A percentile compares a stretch with the other conserved stretches of the same genome.
Evolutionary conservation across 2,329 filamentous ascomycete genomes (phyloP).

Genomic region (Diplodia corticola): DNA sequence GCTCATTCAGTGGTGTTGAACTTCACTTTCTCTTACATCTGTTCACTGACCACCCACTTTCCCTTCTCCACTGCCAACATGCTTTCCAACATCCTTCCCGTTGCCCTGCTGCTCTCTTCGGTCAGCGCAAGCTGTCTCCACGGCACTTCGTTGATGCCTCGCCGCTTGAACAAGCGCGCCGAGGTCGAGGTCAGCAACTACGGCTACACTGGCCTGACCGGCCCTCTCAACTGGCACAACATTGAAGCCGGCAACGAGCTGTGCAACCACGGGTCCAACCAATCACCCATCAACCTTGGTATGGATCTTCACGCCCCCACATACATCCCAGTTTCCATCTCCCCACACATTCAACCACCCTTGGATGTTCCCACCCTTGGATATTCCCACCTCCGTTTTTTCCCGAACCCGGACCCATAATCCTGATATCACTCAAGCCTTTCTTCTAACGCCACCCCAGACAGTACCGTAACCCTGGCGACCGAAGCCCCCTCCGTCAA

Average conservation of each 20-base stretch:
- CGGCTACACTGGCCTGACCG: conserved; percentile 45
- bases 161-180: conserved; percentile 30
- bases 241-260: conserved; percentile 47
- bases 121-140: conserved; percentile 43
- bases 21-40: neutral
- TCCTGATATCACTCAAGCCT: conserved; percentile 30
- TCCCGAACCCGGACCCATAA: conserved; percentile 25
- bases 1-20: conserved; percentile 9
- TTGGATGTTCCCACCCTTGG: neutral
- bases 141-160: conserved; percentile 41
- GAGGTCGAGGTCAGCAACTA: conserved; percentile 40
- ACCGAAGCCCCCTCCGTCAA: conserved; percentile 34
- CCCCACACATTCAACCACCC: neutral
- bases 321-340: neutral
- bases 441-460: conserved; percentile 25
- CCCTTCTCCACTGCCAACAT: neutral
- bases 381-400: neutral
- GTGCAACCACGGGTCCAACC: conserved; percentile 52
- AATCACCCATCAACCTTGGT: conserved; percentile 57
- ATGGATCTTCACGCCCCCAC: conserved; percentile 35
- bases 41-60: neutral
- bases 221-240: conserved; percentile 56
- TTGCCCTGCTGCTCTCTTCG: conserved; percentile 20
- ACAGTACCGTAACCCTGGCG: conserved; percentile 36
- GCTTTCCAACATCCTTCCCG: neutral